Percentiles rank a stretch among this genome's conserved stretches.
These are phyloP conservation scores for Maudiozyma turicensis DNA, from an alignment of 805 yeast species.

Conservation along the genomic window DNA sequence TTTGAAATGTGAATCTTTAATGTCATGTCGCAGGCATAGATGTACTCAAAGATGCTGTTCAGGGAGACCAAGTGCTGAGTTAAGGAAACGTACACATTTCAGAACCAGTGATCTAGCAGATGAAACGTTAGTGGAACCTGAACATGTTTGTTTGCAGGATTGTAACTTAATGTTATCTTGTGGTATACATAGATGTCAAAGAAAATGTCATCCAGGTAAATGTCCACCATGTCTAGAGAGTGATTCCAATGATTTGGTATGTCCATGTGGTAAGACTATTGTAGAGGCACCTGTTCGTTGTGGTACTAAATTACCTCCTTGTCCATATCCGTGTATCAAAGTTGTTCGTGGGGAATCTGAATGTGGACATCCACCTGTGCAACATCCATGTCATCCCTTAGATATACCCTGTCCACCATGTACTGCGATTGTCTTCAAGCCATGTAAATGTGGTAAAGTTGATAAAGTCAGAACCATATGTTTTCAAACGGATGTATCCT, in stretches of 20 bases:
- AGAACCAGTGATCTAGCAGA: slow-evolving; percentile 32
- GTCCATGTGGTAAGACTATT: slow-evolving; percentile 73
- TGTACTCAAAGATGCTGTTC: slow-evolving; percentile 64
- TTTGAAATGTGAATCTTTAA: slow-evolving; percentile 61
- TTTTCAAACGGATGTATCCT: slow-evolving; percentile 57
- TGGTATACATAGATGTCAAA: slow-evolving; percentile 57
- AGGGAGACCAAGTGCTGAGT: slow-evolving; percentile 48
- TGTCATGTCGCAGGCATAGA: slow-evolving; percentile 74
- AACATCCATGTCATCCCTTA: slow-evolving; percentile 70
- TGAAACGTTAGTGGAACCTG: slow-evolving; percentile 57
- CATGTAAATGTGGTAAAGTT: slow-evolving; percentile 53
- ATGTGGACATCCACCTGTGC: slow-evolving; percentile 67
- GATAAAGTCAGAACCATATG: slow-evolving; percentile 51
- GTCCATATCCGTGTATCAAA: slow-evolving; percentile 57
- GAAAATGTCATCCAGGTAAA: slow-evolving; percentile 69
- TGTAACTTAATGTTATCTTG: slow-evolving; percentile 59
- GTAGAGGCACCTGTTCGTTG: slow-evolving; percentile 79
- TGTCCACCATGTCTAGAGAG: slow-evolving; percentile 78
- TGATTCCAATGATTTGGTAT: slow-evolving; percentile 64
- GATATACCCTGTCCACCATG: slow-evolving; percentile 65
- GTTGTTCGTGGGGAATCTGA: slow-evolving; percentile 27
- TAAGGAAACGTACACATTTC: slow-evolving; percentile 36
- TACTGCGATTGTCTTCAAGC: slow-evolving; percentile 46
- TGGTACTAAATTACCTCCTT: slow-evolving; percentile 58
- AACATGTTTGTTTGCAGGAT: slow-evolving; percentile 58